Percentiles rank a stretch among this genome's conserved stretches.
Evolutionary conservation across 768 basidiomycete species (phyloP).

Genomic region (Pleurotus salmoneostramineus): DNA sequence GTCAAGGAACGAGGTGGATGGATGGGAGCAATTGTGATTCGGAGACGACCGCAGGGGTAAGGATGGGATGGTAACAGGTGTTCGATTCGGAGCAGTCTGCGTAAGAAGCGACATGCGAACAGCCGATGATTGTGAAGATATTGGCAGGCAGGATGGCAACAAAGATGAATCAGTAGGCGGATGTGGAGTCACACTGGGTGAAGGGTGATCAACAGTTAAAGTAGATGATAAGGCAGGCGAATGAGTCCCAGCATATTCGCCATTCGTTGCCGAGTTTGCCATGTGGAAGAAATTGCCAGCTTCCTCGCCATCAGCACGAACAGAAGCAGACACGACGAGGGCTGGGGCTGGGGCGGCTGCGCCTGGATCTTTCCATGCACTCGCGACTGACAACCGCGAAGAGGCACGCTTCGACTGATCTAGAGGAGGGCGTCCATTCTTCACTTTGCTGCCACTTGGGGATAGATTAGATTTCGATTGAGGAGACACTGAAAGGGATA

Average conservation of each 20-base stretch:
- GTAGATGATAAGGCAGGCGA: conserved; percentile 32
- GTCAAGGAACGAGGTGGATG: conserved; percentile 36
- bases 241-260: neutral
- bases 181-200: conserved; percentile 33
- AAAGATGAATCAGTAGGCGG: conserved; percentile 12
- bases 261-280: conserved; percentile 12
- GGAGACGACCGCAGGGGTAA: conserved; percentile 30
- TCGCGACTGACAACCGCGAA: conserved; percentile 30
- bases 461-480: conserved; percentile 23
- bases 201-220: conserved; percentile 34
- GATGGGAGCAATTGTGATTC: conserved; percentile 34
- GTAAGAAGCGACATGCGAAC: conserved; percentile 52
- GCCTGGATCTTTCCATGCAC: conserved; percentile 51
- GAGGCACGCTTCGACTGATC: conserved; percentile 30
- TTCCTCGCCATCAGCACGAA: conserved; percentile 38
- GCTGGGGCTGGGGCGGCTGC: conserved; percentile 49
- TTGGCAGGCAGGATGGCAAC: neutral
- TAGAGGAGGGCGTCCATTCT: neutral
- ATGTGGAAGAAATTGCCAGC: conserved; percentile 32
- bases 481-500: conserved; percentile 32
- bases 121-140: neutral
- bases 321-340: conserved; percentile 47
- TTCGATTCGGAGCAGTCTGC: conserved; percentile 53
- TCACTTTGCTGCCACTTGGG: conserved; percentile 3
- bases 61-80: conserved; percentile 14